These are phyloP conservation scores for Emmonsiellopsis sp. DNA, from an alignment of 2,329 filamentous ascomycete genomes.

Conservation along the genomic window DNA sequence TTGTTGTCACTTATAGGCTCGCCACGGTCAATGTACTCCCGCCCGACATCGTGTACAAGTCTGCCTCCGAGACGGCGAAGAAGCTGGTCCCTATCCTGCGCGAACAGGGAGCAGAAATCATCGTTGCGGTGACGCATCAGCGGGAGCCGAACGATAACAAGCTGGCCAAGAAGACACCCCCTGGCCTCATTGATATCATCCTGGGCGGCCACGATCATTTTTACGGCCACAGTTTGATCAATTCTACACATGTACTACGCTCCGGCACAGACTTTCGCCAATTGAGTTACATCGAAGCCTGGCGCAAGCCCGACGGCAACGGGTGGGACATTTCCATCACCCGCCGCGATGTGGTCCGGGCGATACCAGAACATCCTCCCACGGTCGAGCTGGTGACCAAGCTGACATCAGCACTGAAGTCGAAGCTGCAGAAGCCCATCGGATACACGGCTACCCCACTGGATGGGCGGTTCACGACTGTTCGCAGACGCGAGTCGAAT, in stretches of 20 bases:
- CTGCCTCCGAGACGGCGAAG: slow-evolving; percentile 63
- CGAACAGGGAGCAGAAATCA: slow-evolving; percentile 68
- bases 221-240: slow-evolving; percentile 68
- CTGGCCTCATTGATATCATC: slow-evolving; percentile 71
- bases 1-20: slow-evolving; percentile 38
- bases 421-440: slow-evolving; percentile 70
- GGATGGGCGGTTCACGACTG: slow-evolving; percentile 77
- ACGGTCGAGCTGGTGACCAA: slow-evolving; percentile 56
- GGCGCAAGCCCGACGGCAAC: slow-evolving; percentile 42
- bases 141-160: slow-evolving; percentile 85
- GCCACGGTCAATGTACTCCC: slow-evolving; percentile 81
- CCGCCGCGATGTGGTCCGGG: slow-evolving; percentile 62
- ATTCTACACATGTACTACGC: slow-evolving; percentile 72
- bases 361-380: slow-evolving; percentile 53
- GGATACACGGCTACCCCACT: slow-evolving; percentile 75
- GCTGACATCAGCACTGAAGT: slow-evolving; percentile 62
- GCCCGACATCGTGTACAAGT: slow-evolving; percentile 71
- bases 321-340: slow-evolving; percentile 73
- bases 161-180: slow-evolving; percentile 60
- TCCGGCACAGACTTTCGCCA: slow-evolving; percentile 91
- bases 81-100: slow-evolving; percentile 65
- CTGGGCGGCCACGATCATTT: slow-evolving; percentile 86
- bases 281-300: slow-evolving; percentile 74
- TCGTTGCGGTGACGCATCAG: slow-evolving; percentile 76
- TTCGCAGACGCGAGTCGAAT: slow-evolving; percentile 69